Conservation (phyloP, 208 protist species). For the Zelonia costaricensis region DNA sequence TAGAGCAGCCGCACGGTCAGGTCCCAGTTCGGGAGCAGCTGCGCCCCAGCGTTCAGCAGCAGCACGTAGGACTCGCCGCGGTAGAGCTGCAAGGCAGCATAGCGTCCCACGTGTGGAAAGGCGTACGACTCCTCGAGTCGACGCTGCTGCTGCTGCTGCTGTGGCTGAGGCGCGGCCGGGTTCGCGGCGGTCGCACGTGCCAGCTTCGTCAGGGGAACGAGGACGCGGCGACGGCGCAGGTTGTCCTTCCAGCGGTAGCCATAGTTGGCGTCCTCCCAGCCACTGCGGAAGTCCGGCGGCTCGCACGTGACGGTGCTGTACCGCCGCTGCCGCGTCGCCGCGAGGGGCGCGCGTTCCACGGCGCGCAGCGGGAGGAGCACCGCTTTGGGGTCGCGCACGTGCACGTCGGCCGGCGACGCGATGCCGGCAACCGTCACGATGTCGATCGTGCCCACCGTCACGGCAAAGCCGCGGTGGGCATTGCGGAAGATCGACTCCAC, state of each 20-base stretch:
- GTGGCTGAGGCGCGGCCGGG: not conserved
- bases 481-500: constrained; percentile 34
- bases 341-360: constrained; percentile 1
- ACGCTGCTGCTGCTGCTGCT: not conserved
- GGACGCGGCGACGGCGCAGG: constrained; percentile 45
- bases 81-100: constrained; percentile 46
- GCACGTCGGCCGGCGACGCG: not conserved
- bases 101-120: constrained; percentile 20
- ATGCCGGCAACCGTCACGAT: constrained; percentile 16
- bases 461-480: constrained; percentile 22
- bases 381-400: not conserved
- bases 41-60: constrained; percentile 30
- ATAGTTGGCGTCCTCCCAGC: constrained; percentile 26
- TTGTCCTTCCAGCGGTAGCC: constrained; percentile 61
- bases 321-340: not conserved
- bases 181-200: not conserved
- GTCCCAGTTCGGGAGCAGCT: constrained; percentile 45
- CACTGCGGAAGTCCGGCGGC: constrained; percentile 27
- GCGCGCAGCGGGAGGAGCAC: constrained; percentile 15
- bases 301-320: constrained; percentile 34
- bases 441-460: constrained; percentile 34
- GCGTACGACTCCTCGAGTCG: constrained; percentile 1
- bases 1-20: constrained; percentile 41
- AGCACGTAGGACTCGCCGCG: constrained; percentile 68
- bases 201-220: constrained; percentile 29